Evolutionary conservation across 495 filamentous ascomycete genomes (phyloP), one percentile per base, ranked within the genome.

Genomic region (Neurospora tetrasperma): DNA sequence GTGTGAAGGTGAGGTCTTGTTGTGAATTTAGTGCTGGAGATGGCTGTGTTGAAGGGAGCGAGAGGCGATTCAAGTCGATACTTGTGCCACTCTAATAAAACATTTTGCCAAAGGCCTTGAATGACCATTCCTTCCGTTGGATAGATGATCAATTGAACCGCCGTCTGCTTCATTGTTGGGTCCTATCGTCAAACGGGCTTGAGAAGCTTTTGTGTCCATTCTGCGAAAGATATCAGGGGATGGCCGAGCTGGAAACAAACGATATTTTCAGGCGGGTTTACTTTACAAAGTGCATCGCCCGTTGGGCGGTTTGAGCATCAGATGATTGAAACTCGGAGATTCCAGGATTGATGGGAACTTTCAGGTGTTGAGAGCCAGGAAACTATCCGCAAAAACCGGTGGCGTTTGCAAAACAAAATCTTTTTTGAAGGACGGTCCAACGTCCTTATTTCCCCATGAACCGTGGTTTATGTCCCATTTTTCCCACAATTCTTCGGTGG

Each of bases 51-150:
- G 54, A 14, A 16, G 6, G 9, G 27, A 35, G 0, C 0, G 12
- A 18, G 31, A 35, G 27, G 8, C 7, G 12, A 18, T 35, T 16
- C 27, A 62, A 62, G 6, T 62, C 27, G 1, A 62, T 2, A 62
- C 48, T 54, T 62, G 1, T 9, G 3, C 27, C 12, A 1, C 6
- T 9, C 27, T 35, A 35, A 62, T 35, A 4, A 27, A 62, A 18
- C 54, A 35, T 35, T 12, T 1, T 5, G 54, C 31, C 6, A 9
- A 62, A 14, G 23, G 4, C 5, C 11, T 31, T 27, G 11, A 0
- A 27, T 4, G 5, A 7, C 1, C 16, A 0, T 1, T 0, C 0
- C 4, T 38, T 38, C 0, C 0, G 35, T 38, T 38, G 35, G 0
- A 0, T 38, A 6, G 1, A 38, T 38, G 5, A 6, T 38, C 0